Percentiles rank a stretch among this genome's conserved stretches.
These are phyloP conservation scores for Pseudomassariella vexata DNA, from an alignment of 2,329 filamentous ascomycete species.

Conservation along the genomic window DNA sequence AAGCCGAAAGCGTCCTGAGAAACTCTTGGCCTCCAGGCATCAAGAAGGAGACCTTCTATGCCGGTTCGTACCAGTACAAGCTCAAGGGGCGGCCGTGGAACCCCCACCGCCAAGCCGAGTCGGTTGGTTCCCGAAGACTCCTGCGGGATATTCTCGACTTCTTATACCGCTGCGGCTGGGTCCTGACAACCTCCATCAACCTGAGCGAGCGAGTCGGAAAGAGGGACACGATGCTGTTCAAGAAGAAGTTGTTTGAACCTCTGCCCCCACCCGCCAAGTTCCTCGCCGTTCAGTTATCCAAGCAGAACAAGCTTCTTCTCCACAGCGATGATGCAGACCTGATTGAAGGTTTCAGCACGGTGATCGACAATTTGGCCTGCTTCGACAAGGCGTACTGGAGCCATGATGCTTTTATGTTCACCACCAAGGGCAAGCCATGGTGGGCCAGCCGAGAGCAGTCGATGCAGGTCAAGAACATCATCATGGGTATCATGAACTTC, in stretches of 20 bases:
- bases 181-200: conserved; percentile 1
- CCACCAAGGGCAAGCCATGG: neutral
- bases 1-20: conserved; percentile 12
- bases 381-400: neutral
- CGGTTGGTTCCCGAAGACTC: conserved; percentile 12
- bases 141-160: conserved; percentile 15
- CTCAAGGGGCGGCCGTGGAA: conserved; percentile 15
- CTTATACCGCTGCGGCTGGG: conserved; percentile 13
- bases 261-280: neutral
- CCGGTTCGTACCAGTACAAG: conserved; percentile 14
- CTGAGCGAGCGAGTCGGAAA: conserved; percentile 1
- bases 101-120: conserved; percentile 7
- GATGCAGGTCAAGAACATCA: neutral
- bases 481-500: neutral
- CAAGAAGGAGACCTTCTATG: conserved; percentile 7
- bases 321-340: neutral
- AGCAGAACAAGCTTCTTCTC: neutral
- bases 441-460: neutral
- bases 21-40: conserved; percentile 16
- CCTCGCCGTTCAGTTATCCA: neutral
- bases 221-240: conserved; percentile 4
- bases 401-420: conserved; percentile 1
- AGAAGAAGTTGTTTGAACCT: neutral
- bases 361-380: neutral
- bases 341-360: neutral